These are phyloP conservation scores for Aspergillus indologenus DNA, from an alignment of 495 filamentous ascomycete species.

Conservation along the genomic window DNA sequence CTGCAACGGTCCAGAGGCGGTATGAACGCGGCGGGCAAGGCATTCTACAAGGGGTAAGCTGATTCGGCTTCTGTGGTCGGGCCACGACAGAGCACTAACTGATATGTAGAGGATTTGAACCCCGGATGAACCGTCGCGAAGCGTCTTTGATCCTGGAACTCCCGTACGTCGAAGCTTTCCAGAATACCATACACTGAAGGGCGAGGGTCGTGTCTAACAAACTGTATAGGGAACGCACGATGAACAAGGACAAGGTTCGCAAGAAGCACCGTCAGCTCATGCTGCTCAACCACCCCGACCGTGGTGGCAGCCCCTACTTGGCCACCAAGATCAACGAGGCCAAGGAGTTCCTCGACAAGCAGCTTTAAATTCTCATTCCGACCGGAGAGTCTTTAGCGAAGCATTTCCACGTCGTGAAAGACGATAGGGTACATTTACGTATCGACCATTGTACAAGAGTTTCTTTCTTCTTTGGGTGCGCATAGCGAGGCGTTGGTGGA, in stretches of 20 bases:
- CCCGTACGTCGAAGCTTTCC: slow-evolving; percentile 55
- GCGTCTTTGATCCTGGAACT: slow-evolving; percentile 89
- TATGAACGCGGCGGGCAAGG: slow-evolving; percentile 73
- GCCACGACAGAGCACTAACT: slow-evolving; percentile 14
- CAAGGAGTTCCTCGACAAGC: slow-evolving; percentile 92
- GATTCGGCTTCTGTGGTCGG: neutral
- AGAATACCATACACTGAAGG: neutral
- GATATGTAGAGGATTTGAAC: slow-evolving; percentile 71
- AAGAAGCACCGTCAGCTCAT: slow-evolving; percentile 96
- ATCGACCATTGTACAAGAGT: slow-evolving; percentile 21
- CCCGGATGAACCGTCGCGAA: slow-evolving; percentile 86
- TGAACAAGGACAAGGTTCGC: slow-evolving; percentile 88
- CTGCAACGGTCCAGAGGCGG: slow-evolving; percentile 77
- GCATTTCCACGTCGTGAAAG: neutral
- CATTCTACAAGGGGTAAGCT: slow-evolving; percentile 83
- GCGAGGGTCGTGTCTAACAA: slow-evolving; percentile 17
- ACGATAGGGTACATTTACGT: slow-evolving; percentile 1
- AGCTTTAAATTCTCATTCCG: slow-evolving; percentile 19
- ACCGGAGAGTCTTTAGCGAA: neutral
- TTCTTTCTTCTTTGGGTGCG: slow-evolving; percentile 29
- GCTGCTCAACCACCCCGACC: slow-evolving; percentile 97
- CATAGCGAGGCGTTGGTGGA: slow-evolving; percentile 48
- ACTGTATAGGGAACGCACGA: slow-evolving; percentile 65
- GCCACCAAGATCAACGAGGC: slow-evolving; percentile 98
- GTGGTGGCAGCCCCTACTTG: slow-evolving; percentile 92